A percentile compares a stretch with the other conserved stretches of the same genome.
Evolutionary conservation across 768 basidiomycete genomes (phyloP).

Genomic region (Clavulina sp.): DNA sequence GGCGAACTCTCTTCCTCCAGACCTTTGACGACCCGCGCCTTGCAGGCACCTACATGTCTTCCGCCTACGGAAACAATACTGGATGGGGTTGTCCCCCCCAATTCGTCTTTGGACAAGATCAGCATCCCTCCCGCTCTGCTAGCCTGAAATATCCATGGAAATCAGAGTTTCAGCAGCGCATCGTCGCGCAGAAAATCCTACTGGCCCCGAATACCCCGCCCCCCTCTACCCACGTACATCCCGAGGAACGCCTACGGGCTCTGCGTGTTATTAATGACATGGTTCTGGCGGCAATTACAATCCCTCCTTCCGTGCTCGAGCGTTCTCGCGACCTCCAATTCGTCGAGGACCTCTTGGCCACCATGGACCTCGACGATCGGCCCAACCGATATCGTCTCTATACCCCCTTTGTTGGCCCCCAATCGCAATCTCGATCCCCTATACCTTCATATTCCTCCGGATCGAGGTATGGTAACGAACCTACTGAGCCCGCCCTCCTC

Average conservation of each 20-base stretch:
- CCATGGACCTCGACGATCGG: too few species aligned
- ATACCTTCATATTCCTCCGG: too few species aligned
- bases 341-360: too few species aligned
- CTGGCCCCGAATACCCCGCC: too few species aligned
- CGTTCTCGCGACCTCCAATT: background rate
- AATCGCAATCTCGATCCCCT: too few species aligned
- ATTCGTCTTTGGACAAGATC: background rate
- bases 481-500: too few species aligned
- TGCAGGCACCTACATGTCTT: background rate
- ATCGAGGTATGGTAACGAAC: background rate
- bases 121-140: background rate
- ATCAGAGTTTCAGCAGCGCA: background rate
- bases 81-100: background rate
- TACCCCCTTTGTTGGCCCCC: too few species aligned
- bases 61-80: background rate
- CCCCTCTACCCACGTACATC: too few species aligned
- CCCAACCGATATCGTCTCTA: too few species aligned
- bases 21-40: slow-evolving; percentile 50
- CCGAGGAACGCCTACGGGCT: background rate
- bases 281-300: background rate
- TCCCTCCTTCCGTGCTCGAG: background rate
- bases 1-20: slow-evolving; percentile 46
- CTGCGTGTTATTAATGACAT: background rate
- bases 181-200: background rate
- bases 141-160: background rate